These are phyloP conservation scores for Capronia coronata DNA, from an alignment of 2,329 filamentous ascomycete genomes.

Conservation along the genomic window DNA sequence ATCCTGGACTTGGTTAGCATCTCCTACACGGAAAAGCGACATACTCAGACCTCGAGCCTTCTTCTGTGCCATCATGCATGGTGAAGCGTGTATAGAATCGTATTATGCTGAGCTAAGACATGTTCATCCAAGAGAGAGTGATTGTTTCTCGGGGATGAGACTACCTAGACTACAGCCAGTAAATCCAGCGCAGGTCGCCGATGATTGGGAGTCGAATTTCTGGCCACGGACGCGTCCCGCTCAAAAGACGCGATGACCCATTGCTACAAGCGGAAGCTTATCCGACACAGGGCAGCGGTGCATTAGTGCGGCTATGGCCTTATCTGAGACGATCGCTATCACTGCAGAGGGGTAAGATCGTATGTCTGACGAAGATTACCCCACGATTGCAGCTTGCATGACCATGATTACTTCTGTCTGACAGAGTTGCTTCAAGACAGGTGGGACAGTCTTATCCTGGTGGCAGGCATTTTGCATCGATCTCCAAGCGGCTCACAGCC, in stretches of 20 bases:
- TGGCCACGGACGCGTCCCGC: background rate
- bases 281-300: background rate
- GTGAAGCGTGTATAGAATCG: background rate
- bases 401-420: too few relatives aligned
- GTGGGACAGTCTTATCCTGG: too few relatives aligned
- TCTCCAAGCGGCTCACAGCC: too few relatives aligned
- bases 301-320: too few relatives aligned
- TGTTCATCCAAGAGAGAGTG: background rate
- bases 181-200: too few relatives aligned
- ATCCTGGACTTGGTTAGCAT: slow-evolving; percentile 11
- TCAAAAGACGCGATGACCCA: background rate
- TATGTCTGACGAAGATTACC: too few relatives aligned
- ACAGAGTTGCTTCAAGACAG: too few relatives aligned
- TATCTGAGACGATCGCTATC: too few relatives aligned
- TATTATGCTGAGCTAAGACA: background rate
- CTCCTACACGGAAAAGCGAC: background rate
- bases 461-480: too few relatives aligned
- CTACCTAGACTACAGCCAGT: background rate
- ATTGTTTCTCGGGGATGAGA: background rate
- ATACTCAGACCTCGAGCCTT: slow-evolving; percentile 3
- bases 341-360: too few relatives aligned
- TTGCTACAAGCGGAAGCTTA: background rate
- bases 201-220: background rate
- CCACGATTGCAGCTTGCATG: too few relatives aligned
- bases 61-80: slow-evolving; percentile 8